Evolutionary conservation across 2,329 filamentous ascomycete species (phyloP).

Genomic region (Alternaria arborescens): DNA sequence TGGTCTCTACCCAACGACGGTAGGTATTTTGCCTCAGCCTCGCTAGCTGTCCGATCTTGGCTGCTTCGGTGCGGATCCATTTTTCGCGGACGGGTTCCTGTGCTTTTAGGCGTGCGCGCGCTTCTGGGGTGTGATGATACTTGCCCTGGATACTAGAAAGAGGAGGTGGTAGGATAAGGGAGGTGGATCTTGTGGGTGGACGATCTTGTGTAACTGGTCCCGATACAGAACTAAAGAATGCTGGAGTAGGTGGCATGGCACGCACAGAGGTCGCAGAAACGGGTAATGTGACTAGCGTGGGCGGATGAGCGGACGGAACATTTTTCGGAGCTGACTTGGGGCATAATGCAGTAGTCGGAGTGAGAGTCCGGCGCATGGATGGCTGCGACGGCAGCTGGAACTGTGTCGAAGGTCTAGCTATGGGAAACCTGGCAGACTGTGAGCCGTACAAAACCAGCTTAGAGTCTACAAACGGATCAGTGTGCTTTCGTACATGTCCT

Average conservation of each 20-base stretch:
- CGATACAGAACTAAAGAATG: background rate
- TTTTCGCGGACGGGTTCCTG: constrained; percentile 16
- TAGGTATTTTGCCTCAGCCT: background rate
- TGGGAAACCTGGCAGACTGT: background rate
- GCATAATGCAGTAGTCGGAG: background rate
- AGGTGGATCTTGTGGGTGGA: background rate
- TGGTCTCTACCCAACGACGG: constrained; percentile 1
- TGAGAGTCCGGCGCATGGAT: too few species aligned
- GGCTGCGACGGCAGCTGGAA: background rate
- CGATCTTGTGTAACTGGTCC: background rate
- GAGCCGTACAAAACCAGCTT: too few species aligned
- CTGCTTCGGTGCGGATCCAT: constrained; percentile 26
- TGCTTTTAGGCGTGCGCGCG: constrained; percentile 9
- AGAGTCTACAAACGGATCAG: constrained; percentile 17
- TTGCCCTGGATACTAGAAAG: background rate
- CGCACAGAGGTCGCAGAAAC: background rate
- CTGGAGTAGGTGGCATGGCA: background rate
- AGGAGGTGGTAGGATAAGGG: constrained; percentile 13
- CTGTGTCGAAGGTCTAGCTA: background rate
- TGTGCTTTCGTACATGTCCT: constrained; percentile 9
- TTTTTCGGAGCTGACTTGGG: background rate
- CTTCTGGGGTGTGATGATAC: background rate
- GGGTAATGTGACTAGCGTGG: background rate
- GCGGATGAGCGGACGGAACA: background rate
- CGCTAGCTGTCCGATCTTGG: constrained; percentile 14